These are phyloP conservation scores for Saxophila tyrrhenica DNA, from an alignment of 495 filamentous ascomycete species.

Conservation along the genomic window DNA sequence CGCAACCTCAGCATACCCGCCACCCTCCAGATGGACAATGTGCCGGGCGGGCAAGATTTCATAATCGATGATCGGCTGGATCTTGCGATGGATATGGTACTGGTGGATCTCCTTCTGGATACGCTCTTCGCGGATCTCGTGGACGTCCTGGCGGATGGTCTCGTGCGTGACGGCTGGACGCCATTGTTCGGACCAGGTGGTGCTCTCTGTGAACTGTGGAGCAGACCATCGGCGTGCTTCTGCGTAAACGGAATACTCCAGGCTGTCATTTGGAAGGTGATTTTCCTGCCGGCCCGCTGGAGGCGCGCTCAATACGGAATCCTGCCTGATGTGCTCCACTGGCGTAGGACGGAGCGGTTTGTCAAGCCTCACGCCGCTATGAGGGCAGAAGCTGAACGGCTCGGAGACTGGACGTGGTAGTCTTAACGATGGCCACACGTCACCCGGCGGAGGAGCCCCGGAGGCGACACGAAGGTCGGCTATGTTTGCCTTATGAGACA, in stretches of 20 bases:
- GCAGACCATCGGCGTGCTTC: not conserved
- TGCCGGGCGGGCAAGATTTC: slow-evolving; percentile 37
- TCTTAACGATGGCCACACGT: not conserved
- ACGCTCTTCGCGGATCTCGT: slow-evolving; percentile 38
- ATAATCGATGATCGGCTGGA: slow-evolving; percentile 42
- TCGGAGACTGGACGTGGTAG: not conserved
- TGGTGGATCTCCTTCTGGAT: slow-evolving; percentile 47
- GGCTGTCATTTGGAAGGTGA: not conserved
- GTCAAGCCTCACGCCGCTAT: slow-evolving; percentile 6
- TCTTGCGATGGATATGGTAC: slow-evolving; percentile 41
- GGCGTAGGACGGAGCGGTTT: slow-evolving; percentile 7
- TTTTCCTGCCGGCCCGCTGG: too few relatives aligned
- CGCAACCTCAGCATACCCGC: slow-evolving; percentile 16
- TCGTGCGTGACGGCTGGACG: slow-evolving; percentile 44
- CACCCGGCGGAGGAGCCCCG: not conserved
- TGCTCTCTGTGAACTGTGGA: slow-evolving; percentile 14
- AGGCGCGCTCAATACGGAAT: not conserved
- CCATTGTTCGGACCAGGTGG: slow-evolving; percentile 14
- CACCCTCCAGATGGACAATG: slow-evolving; percentile 20
- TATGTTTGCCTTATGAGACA: slow-evolving; percentile 9
- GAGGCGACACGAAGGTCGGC: slow-evolving; percentile 2
- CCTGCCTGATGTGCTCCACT: not conserved
- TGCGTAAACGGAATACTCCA: not conserved
- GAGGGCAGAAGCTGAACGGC: not conserved
- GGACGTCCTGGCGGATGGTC: slow-evolving; percentile 33